These are phyloP conservation scores for Elsinoe fawcettii DNA, from an alignment of 2,329 filamentous ascomycete species.

Conservation along the genomic window DNA sequence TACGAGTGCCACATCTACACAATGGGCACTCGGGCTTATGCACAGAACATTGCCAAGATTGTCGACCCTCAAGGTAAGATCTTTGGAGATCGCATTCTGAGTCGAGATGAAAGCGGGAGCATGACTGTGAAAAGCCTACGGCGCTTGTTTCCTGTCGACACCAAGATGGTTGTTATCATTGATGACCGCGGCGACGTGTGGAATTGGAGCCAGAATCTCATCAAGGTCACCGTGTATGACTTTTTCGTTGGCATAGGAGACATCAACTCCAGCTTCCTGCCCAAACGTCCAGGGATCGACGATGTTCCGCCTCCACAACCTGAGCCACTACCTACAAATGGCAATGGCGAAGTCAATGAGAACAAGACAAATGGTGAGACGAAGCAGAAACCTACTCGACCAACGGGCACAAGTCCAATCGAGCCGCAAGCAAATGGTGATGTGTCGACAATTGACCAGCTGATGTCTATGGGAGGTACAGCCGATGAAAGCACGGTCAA, in stretches of 20 bases:
- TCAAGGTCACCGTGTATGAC: slow-evolving; percentile 92
- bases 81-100: slow-evolving; percentile 91
- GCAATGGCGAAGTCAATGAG: background rate
- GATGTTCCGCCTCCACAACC: slow-evolving; percentile 21
- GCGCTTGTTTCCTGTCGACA: slow-evolving; percentile 89
- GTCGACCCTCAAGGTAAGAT: slow-evolving; percentile 83
- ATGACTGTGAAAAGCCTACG: slow-evolving; percentile 85
- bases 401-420: background rate
- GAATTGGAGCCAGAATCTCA: slow-evolving; percentile 85
- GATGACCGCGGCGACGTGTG: slow-evolving; percentile 96
- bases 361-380: slow-evolving; percentile 17
- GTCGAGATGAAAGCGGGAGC: slow-evolving; percentile 92
- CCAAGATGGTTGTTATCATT: slow-evolving; percentile 98
- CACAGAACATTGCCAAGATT: slow-evolving; percentile 81
- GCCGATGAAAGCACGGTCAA: slow-evolving; percentile 62
- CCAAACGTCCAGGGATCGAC: slow-evolving; percentile 55
- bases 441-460: slow-evolving; percentile 59
- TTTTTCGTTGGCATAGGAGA: slow-evolving; percentile 98
- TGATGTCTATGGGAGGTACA: slow-evolving; percentile 66
- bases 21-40: slow-evolving; percentile 97
- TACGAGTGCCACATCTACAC: slow-evolving; percentile 98
- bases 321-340: background rate
- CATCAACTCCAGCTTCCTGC: slow-evolving; percentile 95
- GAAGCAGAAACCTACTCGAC: slow-evolving; percentile 7
- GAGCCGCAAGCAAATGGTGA: slow-evolving; percentile 33